Evolutionary conservation across 306 rosid genomes (phyloP).

Genomic region (Astragalus glycyphyllos): DNA sequence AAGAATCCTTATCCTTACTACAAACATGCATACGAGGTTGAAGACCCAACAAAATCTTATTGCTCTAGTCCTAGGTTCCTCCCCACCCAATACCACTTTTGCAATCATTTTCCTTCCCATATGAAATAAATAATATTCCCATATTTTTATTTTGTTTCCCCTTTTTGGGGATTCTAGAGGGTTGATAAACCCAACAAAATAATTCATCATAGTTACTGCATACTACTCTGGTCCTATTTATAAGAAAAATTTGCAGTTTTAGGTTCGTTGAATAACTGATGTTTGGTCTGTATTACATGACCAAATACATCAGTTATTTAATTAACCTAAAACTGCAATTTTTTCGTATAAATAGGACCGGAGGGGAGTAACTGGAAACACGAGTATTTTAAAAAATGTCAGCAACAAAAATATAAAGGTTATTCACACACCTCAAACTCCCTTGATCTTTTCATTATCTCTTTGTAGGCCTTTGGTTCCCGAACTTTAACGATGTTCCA

Average conservation of each 20-base stretch:
- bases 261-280: too few relatives aligned
- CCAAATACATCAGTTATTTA: too few relatives aligned
- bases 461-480: slow-evolving; percentile 83
- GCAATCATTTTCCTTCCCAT: background rate
- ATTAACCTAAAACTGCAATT: too few relatives aligned
- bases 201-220: background rate
- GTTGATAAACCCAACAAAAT: background rate
- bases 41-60: background rate
- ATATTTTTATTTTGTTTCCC: background rate
- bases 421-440: slow-evolving; percentile 79
- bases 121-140: background rate
- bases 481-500: slow-evolving; percentile 81
- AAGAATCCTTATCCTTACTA: background rate
- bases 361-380: background rate
- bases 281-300: too few relatives aligned
- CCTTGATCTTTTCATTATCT: slow-evolving; percentile 78
- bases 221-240: too few relatives aligned
- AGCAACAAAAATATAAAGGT: slow-evolving; percentile 11
- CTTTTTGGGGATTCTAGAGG: background rate
- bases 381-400: background rate
- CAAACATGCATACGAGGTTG: background rate
- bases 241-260: too few relatives aligned
- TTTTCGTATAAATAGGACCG: too few relatives aligned
- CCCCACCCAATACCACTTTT: background rate
- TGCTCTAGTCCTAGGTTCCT: background rate